Percentiles rank a stretch among this genome's conserved stretches.
Conservation (phyloP, 2,329 filamentous ascomycete species). For the Microdochium trichocladiopsis region DNA sequence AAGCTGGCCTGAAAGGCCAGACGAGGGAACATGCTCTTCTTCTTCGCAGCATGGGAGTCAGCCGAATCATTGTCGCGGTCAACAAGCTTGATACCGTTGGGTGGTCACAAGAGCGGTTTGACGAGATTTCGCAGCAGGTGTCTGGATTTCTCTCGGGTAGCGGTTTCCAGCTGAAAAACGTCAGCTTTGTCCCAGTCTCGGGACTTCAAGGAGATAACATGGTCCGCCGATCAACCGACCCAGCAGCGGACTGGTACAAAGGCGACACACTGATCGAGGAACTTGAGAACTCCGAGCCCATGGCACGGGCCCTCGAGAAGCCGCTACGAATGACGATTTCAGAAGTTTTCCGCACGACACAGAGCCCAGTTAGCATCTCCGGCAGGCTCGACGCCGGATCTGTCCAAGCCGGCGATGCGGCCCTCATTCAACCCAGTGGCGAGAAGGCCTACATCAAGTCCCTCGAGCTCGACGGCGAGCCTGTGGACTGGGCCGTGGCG, state of each 20-base stretch:
- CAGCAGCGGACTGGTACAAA: slow-evolving; percentile 67
- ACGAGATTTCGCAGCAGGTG: slow-evolving; percentile 79
- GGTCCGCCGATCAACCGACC: slow-evolving; percentile 46
- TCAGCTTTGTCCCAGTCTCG: slow-evolving; percentile 84
- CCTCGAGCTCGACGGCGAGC: slow-evolving; percentile 67
- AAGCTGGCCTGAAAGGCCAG: slow-evolving; percentile 87
- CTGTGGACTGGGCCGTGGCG: slow-evolving; percentile 82
- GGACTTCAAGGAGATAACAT: slow-evolving; percentile 88
- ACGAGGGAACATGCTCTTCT: slow-evolving; percentile 90
- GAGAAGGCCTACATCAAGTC: slow-evolving; percentile 77
- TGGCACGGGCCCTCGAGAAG: slow-evolving; percentile 63
- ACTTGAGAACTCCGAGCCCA: slow-evolving; percentile 74
- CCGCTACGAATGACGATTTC: slow-evolving; percentile 81
- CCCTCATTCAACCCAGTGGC: slow-evolving; percentile 73
- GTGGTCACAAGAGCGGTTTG: slow-evolving; percentile 79
- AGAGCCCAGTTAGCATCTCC: slow-evolving; percentile 76
- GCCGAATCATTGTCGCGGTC: slow-evolving; percentile 79
- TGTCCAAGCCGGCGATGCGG: slow-evolving; percentile 74
- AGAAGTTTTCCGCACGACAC: slow-evolving; percentile 77
- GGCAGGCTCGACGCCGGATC: slow-evolving; percentile 81
- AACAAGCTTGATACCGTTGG: slow-evolving; percentile 89
- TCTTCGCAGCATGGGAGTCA: slow-evolving; percentile 83
- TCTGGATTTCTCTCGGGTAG: slow-evolving; percentile 74
- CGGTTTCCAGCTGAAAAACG: slow-evolving; percentile 73
- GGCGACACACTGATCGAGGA: slow-evolving; percentile 76